Evolutionary conservation across 2,329 filamentous ascomycete species (phyloP), one percentile per base, ranked within the genome.

Genomic region (Aureobasidium sp.): DNA sequence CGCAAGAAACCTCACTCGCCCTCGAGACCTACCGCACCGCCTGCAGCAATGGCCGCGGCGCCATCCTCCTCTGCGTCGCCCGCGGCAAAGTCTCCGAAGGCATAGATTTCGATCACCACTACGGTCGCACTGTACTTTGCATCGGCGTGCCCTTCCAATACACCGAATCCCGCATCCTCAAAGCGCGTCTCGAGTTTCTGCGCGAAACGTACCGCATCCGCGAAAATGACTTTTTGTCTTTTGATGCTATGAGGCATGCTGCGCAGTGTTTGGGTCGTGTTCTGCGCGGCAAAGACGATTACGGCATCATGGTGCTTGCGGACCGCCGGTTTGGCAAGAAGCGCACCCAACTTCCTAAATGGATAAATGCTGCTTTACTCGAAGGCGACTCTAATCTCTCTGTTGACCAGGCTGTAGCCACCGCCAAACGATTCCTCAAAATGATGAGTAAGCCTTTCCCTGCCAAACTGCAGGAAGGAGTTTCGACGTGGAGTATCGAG

Each of bases 81-180:
- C 89, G 94, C 74, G 94, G 94, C 36, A 99, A 99, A 73, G 95
- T 99, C 9, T 94, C 89, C 0, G 94, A 99, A 74, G 95, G 95
- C 52, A 97, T 99, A 67, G 94, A 99, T 84, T 99, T 99, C 70
- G 94, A 99, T 74, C 94, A 99, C 71, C 94, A 99, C 70, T 99
- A 97, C 73, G 94, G 94, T 42, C 88, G 94, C 61, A 94, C 93
- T 13, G 95, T 99, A 76, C 74, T 99, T 53, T 97, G 92, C 71
- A 97, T 99, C 67, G 94, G 94, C 45, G 93, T 97, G 1, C 94
- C 94, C 0, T 99, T 97, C 77, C 94, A 99, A 75, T 99, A 99
- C 77, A 99, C 95, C 2, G 94, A 99, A 73, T 97, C 92, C 0
- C 86, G 94, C 36, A 99, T 99, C 63, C 81, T 99, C 49, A 99